Base-by-base conservation (phyloP, 192 early-diverging fungal species). In the Coemansia erecta region DNA sequence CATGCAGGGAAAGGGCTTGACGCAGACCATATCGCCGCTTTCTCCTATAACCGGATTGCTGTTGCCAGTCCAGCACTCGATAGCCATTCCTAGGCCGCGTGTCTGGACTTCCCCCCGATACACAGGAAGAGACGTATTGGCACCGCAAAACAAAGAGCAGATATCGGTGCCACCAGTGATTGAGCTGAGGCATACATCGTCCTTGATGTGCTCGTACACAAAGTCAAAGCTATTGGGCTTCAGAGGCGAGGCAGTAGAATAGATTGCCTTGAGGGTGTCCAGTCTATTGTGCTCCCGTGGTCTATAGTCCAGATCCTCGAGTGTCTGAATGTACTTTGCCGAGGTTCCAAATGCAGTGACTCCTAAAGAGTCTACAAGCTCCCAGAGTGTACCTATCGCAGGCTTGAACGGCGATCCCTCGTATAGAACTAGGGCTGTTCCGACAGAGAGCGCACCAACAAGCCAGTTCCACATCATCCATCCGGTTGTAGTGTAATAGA, bases 391-490 rank as follows among this genome's bases (percentile, higher is more conserved):
- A 40, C 73, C 54, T 6, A 91, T 79, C n/a, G 82, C 70, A 4
- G 93, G 92, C 60, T 88, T 90, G 82, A 98, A 93, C 2, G 94
- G 97, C 40, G 89, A 93, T 31, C 97, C 97, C 64, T 98, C 94
- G 81, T 91, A 98, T 1, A 90, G 67, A 3, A 94, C 89, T 45
- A 95, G 81, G 7, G 93, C 89, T 5, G 81, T 64, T 21, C 94
- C 94, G 22, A 89, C 73, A 15, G 82, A 83, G n/a, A 98, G 78
- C 17, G 85, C 92, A 17, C 84, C 80, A 2, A 94, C 84, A 23
- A 97, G 85, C 97, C 97, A 98, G 77, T 98, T 97, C 94, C 94
- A 98, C 97, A 98, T 98, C 97, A 98, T 98, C 92, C 92, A 94
- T 4, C 92, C 92, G 4, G 90, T 94, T 0, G 90, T 92, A 1